These are phyloP conservation scores for Trichosanthes cucumerina DNA, from an alignment of 306 rosid species.

Conservation along the genomic window DNA sequence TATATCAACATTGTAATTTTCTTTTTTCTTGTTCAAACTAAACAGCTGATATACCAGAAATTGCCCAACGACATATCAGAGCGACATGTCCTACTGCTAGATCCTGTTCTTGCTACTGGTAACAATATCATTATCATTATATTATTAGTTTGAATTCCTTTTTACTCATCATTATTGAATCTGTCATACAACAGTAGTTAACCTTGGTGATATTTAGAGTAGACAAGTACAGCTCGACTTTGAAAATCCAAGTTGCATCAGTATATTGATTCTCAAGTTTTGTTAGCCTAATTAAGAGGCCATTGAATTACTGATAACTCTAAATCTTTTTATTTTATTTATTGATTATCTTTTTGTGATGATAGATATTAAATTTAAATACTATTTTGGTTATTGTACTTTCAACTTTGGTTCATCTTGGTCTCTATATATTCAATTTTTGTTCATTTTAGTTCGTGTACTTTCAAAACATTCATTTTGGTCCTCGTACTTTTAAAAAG, in stretches of 20 bases:
- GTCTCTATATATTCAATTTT: too few relatives aligned
- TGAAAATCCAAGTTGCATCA: background rate
- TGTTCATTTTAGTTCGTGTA: too few relatives aligned
- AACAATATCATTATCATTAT: conserved; percentile 1
- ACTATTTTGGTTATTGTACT: too few relatives aligned
- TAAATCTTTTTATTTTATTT: too few relatives aligned
- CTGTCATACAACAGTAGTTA: background rate
- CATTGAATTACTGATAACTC: background rate
- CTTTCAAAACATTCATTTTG: too few relatives aligned
- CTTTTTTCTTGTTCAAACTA: conserved; percentile 5
- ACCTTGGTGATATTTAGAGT: background rate
- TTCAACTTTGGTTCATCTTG: too few relatives aligned
- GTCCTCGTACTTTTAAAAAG: too few relatives aligned
- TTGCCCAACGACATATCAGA: conserved; percentile 95
- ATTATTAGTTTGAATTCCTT: background rate
- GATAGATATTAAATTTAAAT: too few relatives aligned
- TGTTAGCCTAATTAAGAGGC: background rate
- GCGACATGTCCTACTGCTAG: conserved; percentile 95
- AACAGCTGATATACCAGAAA: conserved; percentile 93
- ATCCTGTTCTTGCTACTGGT: conserved; percentile 99
- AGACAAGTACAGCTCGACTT: background rate
- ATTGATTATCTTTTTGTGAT: too few relatives aligned
- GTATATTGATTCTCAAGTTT: background rate
- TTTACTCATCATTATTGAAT: background rate
- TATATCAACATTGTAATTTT: background rate